phyloP scores from a whole-genome alignment of 139 green algal species.

The Tetratostichococcus sp. region DNA sequence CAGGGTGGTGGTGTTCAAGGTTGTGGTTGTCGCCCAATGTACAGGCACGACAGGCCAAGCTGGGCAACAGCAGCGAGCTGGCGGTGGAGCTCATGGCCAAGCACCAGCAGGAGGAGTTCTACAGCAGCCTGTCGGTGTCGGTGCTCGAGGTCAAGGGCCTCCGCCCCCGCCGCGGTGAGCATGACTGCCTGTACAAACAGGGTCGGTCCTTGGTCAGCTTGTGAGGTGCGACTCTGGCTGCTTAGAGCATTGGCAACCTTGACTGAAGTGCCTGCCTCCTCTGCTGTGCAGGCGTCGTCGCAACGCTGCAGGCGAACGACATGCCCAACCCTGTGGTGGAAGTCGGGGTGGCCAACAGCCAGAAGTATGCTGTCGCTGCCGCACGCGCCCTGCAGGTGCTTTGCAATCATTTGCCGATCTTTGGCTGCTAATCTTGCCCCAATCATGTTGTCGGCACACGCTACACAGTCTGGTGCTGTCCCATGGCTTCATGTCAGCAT shows the following conservation, averaged over 20 bases:
- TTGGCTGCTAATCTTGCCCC: background rate
- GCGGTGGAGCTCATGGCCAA: slow-evolving; percentile 30
- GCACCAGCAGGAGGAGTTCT: slow-evolving; percentile 36
- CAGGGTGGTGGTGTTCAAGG: no score
- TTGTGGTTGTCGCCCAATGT: background rate
- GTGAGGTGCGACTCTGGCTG: no score
- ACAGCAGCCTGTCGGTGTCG: slow-evolving; percentile 33
- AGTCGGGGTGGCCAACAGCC: slow-evolving; percentile 14
- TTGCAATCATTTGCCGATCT: no score
- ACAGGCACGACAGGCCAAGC: background rate
- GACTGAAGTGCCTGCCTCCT: background rate
- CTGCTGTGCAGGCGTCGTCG: slow-evolving; percentile 34
- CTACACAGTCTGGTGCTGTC: no score
- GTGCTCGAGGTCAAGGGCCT: slow-evolving; percentile 47
- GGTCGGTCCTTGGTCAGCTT: no score
- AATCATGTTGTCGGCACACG: no score
- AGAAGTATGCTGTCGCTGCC: slow-evolving; percentile 1
- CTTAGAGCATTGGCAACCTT: no score
- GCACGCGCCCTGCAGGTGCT: slow-evolving; percentile 31
- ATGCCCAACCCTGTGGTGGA: slow-evolving; percentile 46
- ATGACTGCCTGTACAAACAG: no score
- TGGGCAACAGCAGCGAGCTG: slow-evolving; percentile 1
- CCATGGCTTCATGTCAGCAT: no score
- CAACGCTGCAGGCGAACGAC: slow-evolving; percentile 45
- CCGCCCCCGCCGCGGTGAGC: slow-evolving; percentile 25